Percentiles rank a stretch among this genome's conserved stretches.
These are phyloP conservation scores for Phytophthora niederhauseri DNA, from an alignment of 352 stramenopile species.

Conservation along the genomic window DNA sequence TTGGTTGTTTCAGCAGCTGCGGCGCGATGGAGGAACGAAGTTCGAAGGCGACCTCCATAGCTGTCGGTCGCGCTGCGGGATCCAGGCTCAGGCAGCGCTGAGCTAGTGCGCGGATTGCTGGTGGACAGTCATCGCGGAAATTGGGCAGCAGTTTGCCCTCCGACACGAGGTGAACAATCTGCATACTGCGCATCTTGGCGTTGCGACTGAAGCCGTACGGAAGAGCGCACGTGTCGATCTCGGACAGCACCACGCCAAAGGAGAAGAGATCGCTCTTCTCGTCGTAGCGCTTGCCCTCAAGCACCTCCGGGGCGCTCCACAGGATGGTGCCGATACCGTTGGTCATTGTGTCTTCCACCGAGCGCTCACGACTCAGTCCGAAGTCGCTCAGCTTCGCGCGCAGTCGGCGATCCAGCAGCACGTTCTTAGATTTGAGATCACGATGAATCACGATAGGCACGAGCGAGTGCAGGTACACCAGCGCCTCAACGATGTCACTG, in stretches of 20 bases:
- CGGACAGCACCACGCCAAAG: constrained; percentile 73
- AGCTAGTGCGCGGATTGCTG: constrained; percentile 57
- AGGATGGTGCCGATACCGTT: constrained; percentile 79
- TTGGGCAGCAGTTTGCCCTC: constrained; percentile 77
- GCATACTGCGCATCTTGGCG: constrained; percentile 81
- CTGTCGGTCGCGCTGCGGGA: constrained; percentile 61
- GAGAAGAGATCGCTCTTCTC: constrained; percentile 84
- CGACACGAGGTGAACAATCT: constrained; percentile 83
- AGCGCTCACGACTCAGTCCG: constrained; percentile 67
- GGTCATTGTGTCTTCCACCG: constrained; percentile 77
- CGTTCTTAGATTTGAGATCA: constrained; percentile 80
- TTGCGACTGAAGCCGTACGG: constrained; percentile 69
- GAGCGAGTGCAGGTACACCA: constrained; percentile 77
- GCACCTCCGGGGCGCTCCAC: constrained; percentile 73
- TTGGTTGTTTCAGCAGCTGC: constrained; percentile 39
- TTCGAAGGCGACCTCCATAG: constrained; percentile 72
- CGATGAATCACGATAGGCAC: constrained; percentile 72
- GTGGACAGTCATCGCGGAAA: constrained; percentile 70
- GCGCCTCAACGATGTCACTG: constrained; percentile 67
- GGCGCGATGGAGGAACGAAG: constrained; percentile 61
- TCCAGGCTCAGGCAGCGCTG: constrained; percentile 70
- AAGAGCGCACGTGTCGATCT: constrained; percentile 79
- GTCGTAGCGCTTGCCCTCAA: constrained; percentile 77
- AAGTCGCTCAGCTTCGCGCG: constrained; percentile 81
- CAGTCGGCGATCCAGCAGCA: constrained; percentile 63